phyloP scores from a whole-genome alignment of 805 yeast species.

The Candida vartiovaarae region DNA sequence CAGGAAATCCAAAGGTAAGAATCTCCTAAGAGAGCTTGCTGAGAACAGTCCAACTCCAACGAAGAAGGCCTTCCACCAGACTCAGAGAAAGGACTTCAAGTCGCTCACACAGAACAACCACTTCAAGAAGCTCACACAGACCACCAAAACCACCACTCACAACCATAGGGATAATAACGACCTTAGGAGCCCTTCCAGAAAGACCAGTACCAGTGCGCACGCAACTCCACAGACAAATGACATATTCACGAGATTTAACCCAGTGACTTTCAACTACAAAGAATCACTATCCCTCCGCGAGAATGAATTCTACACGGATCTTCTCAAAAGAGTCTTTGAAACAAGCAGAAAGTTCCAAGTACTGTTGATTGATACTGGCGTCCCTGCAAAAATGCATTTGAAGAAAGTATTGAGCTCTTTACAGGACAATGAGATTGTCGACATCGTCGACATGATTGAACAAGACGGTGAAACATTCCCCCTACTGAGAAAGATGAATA shows the following conservation, averaged over 20 bases:
- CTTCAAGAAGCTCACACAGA: too few species aligned
- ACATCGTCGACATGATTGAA: slow-evolving; percentile 15
- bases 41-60: too few species aligned
- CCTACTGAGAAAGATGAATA: slow-evolving; percentile 10
- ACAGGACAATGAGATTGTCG: slow-evolving; percentile 11
- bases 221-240: background rate
- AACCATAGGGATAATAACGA: too few species aligned
- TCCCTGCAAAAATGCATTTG: slow-evolving; percentile 5
- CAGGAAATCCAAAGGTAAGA: too few species aligned
- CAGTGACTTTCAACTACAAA: slow-evolving; percentile 16
- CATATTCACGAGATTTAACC: slow-evolving; percentile 10
- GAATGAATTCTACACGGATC: slow-evolving; percentile 17
- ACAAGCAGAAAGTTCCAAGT: slow-evolving; percentile 11
- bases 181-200: too few species aligned
- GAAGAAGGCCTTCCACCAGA: too few species aligned
- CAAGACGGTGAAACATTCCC: slow-evolving; percentile 7
- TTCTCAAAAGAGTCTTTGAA: slow-evolving; percentile 11
- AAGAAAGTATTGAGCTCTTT: slow-evolving; percentile 7
- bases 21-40: too few species aligned
- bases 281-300: slow-evolving; percentile 10
- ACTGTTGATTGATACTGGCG: slow-evolving; percentile 9
- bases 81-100: too few species aligned
- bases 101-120: too few species aligned
- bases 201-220: too few species aligned
- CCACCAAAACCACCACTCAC: too few species aligned